These are phyloP conservation scores for Alternaria viburni DNA, from an alignment of 2,329 filamentous ascomycete genomes.

Conservation along the genomic window DNA sequence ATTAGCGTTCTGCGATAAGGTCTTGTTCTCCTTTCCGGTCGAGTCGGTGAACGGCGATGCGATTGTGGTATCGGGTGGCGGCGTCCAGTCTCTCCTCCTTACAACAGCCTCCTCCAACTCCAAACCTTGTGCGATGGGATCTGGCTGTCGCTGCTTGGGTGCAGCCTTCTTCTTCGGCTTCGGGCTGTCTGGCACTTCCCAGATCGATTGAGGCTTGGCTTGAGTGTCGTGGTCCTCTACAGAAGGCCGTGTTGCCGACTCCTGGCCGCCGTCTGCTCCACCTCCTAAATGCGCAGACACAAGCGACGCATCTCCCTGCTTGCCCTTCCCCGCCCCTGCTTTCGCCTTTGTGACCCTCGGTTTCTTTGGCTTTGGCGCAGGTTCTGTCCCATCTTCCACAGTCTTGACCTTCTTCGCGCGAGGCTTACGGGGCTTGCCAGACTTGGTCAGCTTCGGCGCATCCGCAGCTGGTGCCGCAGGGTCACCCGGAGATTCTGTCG, in stretches of 20 bases:
- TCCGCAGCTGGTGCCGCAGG: conserved; percentile 4
- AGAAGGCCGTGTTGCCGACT: neutral
- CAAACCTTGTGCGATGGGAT: conserved; percentile 15
- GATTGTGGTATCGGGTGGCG: conserved; percentile 35
- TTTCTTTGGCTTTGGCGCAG: conserved; percentile 32
- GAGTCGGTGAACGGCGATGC: conserved; percentile 22
- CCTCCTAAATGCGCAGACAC: conserved; percentile 31
- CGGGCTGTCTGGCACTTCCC: conserved; percentile 36
- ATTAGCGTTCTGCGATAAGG: conserved; percentile 1
- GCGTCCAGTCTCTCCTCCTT: conserved; percentile 47
- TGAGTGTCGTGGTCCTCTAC: neutral
- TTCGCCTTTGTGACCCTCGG: conserved; percentile 34
- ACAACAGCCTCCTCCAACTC: conserved; percentile 39
- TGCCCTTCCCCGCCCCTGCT: conserved; percentile 13
- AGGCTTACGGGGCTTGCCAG: conserved; percentile 37
- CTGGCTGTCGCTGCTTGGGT: conserved; percentile 18
- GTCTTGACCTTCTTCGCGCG: conserved; percentile 37
- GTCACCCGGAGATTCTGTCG: conserved; percentile 7
- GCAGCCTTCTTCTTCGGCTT: conserved; percentile 11
- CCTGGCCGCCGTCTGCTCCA: conserved; percentile 2
- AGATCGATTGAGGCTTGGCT: conserved; percentile 23
- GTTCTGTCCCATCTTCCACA: conserved; percentile 10
- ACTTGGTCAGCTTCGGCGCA: conserved; percentile 25
- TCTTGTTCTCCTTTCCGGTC: conserved; percentile 33
- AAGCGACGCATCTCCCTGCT: conserved; percentile 21